phyloP scores from a whole-genome alignment of 2,329 filamentous ascomycete genomes.

The Hypoxylon sp. region DNA sequence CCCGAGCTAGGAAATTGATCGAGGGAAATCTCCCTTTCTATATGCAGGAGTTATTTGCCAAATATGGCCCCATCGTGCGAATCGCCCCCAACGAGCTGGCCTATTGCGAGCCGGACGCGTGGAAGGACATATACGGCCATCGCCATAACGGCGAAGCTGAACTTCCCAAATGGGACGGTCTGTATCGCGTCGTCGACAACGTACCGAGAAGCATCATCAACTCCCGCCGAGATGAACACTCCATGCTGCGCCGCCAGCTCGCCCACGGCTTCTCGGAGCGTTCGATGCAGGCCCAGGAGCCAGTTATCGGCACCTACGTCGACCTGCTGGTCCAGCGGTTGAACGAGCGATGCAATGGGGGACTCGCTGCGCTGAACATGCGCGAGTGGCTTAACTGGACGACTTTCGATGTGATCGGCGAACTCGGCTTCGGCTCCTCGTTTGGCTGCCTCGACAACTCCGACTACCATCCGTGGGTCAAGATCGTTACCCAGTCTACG shows the following conservation, averaged over 20 bases:
- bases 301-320: conserved; percentile 47
- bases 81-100: conserved; percentile 51
- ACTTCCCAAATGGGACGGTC: conserved; percentile 39
- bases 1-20: conserved; percentile 4
- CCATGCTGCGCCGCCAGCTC: conserved; percentile 42
- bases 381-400: conserved; percentile 35
- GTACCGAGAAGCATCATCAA: conserved; percentile 44
- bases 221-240: conserved; percentile 43
- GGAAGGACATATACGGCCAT: conserved; percentile 45
- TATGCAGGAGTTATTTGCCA: conserved; percentile 40
- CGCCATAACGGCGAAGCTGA: conserved; percentile 32
- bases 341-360: conserved; percentile 32
- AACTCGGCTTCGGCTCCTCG: conserved; percentile 30
- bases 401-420: conserved; percentile 35
- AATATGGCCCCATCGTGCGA: conserved; percentile 52
- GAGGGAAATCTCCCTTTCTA: conserved; percentile 27
- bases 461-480: conserved; percentile 34
- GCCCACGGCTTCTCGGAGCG: conserved; percentile 48
- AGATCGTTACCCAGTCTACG: conserved; percentile 14
- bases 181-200: conserved; percentile 38
- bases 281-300: conserved; percentile 50
- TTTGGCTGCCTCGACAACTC: conserved; percentile 33
- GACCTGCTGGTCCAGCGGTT: conserved; percentile 43
- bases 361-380: conserved; percentile 30
- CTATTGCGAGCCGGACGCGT: conserved; percentile 47